Evolutionary conservation across 257 asterid species (phyloP).

Genomic region (Petunia axillaris): DNA sequence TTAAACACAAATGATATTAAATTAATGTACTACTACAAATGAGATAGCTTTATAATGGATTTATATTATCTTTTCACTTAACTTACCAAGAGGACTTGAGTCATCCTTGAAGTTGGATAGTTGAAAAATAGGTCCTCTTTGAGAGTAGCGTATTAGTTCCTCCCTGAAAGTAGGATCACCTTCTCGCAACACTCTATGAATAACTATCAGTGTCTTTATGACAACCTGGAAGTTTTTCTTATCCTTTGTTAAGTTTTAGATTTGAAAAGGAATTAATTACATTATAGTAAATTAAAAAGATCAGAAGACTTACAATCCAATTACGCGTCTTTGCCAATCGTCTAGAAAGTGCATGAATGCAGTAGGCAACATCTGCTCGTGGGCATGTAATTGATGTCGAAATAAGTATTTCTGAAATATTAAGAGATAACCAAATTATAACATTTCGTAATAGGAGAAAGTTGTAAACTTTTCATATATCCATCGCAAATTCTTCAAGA

Average conservation of each 20-base stretch:
- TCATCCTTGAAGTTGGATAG: conserved; percentile 88
- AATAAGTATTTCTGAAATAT: conserved; percentile 53
- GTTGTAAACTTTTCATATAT: background rate
- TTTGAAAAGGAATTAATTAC: background rate
- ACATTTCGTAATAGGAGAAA: background rate
- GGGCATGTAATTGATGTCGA: conserved; percentile 67
- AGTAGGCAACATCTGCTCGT: conserved; percentile 88
- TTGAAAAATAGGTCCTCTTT: conserved; percentile 66
- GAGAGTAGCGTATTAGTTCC: conserved; percentile 58
- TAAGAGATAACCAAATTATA: background rate
- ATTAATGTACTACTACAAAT: background rate
- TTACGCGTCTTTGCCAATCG: conserved; percentile 74
- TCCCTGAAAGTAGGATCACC: conserved; percentile 80
- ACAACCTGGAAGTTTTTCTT: conserved; percentile 62
- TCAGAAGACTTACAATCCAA: conserved; percentile 63
- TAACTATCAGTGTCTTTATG: conserved; percentile 70
- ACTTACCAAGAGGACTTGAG: conserved; percentile 44
- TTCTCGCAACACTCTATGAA: conserved; percentile 83
- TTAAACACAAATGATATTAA: background rate
- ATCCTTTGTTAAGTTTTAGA: background rate
- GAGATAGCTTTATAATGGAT: background rate
- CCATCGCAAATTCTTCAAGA: background rate
- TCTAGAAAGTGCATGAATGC: conserved; percentile 81
- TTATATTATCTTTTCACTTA: background rate
- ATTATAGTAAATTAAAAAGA: background rate